Base-by-base conservation (phyloP, 106 monocot genomes). In the Platanthera zijinensis region DNA sequence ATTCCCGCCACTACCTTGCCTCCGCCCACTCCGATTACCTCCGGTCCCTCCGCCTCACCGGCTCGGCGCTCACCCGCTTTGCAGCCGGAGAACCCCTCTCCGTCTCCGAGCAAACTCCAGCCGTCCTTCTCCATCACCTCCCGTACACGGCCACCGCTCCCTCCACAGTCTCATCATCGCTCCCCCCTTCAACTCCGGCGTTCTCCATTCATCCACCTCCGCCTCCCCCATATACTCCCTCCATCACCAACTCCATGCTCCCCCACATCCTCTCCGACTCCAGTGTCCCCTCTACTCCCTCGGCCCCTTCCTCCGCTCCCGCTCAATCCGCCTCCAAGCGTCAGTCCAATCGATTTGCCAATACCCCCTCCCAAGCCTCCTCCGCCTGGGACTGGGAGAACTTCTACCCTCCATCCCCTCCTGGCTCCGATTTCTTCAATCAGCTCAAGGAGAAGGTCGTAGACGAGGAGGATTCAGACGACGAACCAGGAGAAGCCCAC, bases 381-480 rank as follows among this genome's bases (percentile, higher is more conserved):
- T 96, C 96, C 17, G 84, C 67, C 59, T 96, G 93, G 96, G 89
- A 97, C 80, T 97, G 97, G 97, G 97, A 97, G 78, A 88, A 91
- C 53, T 86, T 89, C 86, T 89, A 87, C 74, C 97, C 97, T 7
- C 97, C 97, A 5, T 94, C 97, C 9, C 97, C 97, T 19, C 97
- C 97, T 6, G 83, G 84, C 45, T 97, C 97, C 51, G 93, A 94
- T 19, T 97, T 75, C 89, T 97, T 89, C 80, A 84, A 97, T 7
- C 87, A 88, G 2, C 84, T 82, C 28, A 85, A 80, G 18, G 78
- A 76, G 49, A 75, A 80, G 14, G 53, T 80, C 10, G 75, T 50
- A 48, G 74, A 73, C 30, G 84, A 51, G 12, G 71, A 69, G 25
- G 74, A 82, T 52, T 72, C 69, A 21, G 48, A 78, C 25, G 70